Evolutionary conservation across 2,329 filamentous ascomycete species (phyloP), one percentile per base, ranked within the genome.

Genomic region (Fusarium torulosum): DNA sequence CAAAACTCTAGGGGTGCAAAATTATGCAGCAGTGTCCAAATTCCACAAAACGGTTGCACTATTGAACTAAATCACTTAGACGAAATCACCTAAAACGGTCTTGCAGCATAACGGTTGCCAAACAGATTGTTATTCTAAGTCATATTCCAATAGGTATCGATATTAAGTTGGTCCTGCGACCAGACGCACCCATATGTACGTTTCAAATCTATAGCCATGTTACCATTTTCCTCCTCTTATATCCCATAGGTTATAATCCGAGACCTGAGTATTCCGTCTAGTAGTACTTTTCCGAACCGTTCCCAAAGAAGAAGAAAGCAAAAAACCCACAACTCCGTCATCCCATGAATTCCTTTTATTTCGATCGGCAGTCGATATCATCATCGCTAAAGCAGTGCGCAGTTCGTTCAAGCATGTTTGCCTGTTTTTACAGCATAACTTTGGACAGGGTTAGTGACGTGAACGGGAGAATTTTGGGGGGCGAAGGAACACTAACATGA

Each of bases 201-300:
- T 59, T 53, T 64, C 59, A 57, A 58, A 44, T 73, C 71, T 74
- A 74, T 74, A 58, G 27, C 52, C 59, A 56, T 69, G 58, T 71
- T 68, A 56, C 59, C 63, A 52, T 45, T 65, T 63, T 60, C 66
- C 67, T 71, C 71, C 54, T 53, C 49, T 60, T 59, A 66, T 67
- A 66, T 71, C 54, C 56, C 53, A 60, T 69, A 44, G 61, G 66
- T 59, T 53, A 63, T 66, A 40, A 66, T 58, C 61, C 67, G 45
- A 56, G 57, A 70, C 50, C 51, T 61, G 57, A 71, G 68, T 66
- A 56, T 66, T 58, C 71, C 60, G 60, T 72, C 71, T 73, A 66
- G 50, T 73, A 66, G 53, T 72, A 71, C 63, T 73, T 73, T 74
- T 64, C 71, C 69, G 60, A 69, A 68, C 69, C 69, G 54, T 70